Evolutionary conservation across 805 yeast species (phyloP), one percentile per base, ranked within the genome.

Genomic region (Kluyveromyces aestuarii): DNA sequence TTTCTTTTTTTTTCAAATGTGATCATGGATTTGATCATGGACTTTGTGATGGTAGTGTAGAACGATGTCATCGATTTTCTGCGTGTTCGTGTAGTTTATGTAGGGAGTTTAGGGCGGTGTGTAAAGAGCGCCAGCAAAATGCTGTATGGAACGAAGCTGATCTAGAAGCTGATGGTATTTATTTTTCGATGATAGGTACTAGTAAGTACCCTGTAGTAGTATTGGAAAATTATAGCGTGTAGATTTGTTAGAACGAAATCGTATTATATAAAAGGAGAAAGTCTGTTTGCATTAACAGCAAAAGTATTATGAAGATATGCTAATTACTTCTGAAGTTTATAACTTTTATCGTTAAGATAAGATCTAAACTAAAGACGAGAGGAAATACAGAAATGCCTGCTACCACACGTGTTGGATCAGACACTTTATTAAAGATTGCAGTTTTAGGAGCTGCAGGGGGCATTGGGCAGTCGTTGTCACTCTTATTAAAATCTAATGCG

Each of bases 391-490:
- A 21, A 21, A 43, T 43, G 45, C 45, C 45, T 11, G 45, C 45
- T 6, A 38, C 27, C 8, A 19, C 21, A 37, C 40, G 25, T n/a
- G 39, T 17, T 35, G 33, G 36, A 43, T 16, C 21, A 13, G 36
- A 46, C 27, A 47, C 52, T 27, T 41, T 48, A 11, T 36, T 69
- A 41, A 88, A 87, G 74, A 95, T 87, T 47, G 77, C 95, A 49
- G 89, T 88, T 51, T 75, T 83, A 47, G 96, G 96, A 55, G 96
- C 96, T 50, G 89, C 91, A 48, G 96, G 96, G 59, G 96, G 96
- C 52, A 88, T 88, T 63, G 96, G 96, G 48, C 96, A 89, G 74
- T 95, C 96, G 40, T 75, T 88, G 52, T 87, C 96, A 13, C 78
- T 89, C 48, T 75, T 88, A 54, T 73, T 88, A 58, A 88, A 88